These are phyloP conservation scores for Eutrema japonicum DNA, from an alignment of 345 rosid genomes.

Conservation along the genomic window DNA sequence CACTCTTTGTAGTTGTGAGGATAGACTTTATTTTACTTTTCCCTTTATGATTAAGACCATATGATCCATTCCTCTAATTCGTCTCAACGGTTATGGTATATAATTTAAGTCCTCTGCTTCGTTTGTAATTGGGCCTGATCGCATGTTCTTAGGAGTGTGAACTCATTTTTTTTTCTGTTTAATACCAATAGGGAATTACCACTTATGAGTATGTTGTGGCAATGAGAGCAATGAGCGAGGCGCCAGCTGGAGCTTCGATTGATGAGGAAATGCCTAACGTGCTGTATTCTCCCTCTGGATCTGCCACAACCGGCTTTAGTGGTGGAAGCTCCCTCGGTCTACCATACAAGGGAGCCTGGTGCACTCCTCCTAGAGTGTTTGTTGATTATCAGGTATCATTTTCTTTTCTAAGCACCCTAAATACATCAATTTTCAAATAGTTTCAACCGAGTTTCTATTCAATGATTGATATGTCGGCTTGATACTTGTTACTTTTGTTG, in stretches of 20 bases:
- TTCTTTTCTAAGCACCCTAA: constrained; percentile 10
- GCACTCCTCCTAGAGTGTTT: constrained; percentile 97
- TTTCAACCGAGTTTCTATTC: neutral
- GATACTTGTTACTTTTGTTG: constrained; percentile 10
- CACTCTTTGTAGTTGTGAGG: no score
- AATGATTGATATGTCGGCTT: neutral
- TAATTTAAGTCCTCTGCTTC: neutral
- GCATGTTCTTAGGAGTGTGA: constrained; percentile 5
- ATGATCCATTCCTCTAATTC: neutral
- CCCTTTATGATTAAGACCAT: neutral
- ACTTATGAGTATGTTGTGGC: constrained; percentile 98
- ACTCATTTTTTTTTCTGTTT: constrained; percentile 4
- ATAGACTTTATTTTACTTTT: neutral
- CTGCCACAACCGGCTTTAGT: constrained; percentile 90
- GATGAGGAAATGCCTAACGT: constrained; percentile 82
- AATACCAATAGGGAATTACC: constrained; percentile 70
- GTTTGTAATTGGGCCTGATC: neutral
- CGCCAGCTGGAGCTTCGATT: constrained; percentile 73
- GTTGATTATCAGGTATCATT: constrained; percentile 92
- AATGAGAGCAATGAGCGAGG: constrained; percentile 98
- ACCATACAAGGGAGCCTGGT: constrained; percentile 92
- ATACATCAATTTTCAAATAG: neutral
- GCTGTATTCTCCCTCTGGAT: constrained; percentile 88
- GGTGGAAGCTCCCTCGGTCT: constrained; percentile 95
- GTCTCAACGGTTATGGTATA: neutral